A percentile compares a stretch with the other conserved stretches of the same genome.
Evolutionary conservation across 805 yeast genomes (phyloP).

Genomic region (Nakazawaea wickerhamii): DNA sequence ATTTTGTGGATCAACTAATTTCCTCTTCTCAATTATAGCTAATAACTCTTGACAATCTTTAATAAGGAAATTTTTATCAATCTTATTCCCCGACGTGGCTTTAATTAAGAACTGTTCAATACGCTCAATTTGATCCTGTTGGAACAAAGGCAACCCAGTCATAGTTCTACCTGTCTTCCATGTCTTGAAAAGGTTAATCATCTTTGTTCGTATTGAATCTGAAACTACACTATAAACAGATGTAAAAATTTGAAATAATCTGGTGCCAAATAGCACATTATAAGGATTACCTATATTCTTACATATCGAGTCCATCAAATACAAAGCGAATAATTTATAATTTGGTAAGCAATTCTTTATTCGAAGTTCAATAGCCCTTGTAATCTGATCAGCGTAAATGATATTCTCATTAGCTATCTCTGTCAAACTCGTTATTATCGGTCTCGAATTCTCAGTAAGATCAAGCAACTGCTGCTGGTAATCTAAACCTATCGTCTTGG

Average conservation of each 20-base stretch:
- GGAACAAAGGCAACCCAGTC: slow-evolving; percentile 68
- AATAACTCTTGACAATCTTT: slow-evolving; percentile 32
- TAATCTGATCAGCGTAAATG: slow-evolving; percentile 69
- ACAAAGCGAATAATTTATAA: slow-evolving; percentile 79
- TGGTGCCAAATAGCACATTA: slow-evolving; percentile 67
- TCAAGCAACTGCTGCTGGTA: slow-evolving; percentile 67
- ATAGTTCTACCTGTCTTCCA: slow-evolving; percentile 72
- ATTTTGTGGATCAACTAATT: slow-evolving; percentile 26
- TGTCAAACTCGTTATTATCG: slow-evolving; percentile 82
- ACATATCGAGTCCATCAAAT: slow-evolving; percentile 84
- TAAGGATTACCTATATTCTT: slow-evolving; percentile 90
- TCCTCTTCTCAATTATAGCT: slow-evolving; percentile 36
- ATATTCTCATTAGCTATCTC: slow-evolving; percentile 82
- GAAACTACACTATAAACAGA: slow-evolving; percentile 75
- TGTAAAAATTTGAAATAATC: slow-evolving; percentile 64
- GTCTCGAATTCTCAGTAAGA: slow-evolving; percentile 82
- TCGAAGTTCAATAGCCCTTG: slow-evolving; percentile 68
- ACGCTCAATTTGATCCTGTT: slow-evolving; percentile 57
- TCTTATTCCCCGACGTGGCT: slow-evolving; percentile 41
- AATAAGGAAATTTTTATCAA: slow-evolving; percentile 18
- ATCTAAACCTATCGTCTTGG: slow-evolving; percentile 43
- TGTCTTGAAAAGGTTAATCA: slow-evolving; percentile 75
- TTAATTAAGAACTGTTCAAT: slow-evolving; percentile 70
- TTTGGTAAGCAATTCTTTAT: slow-evolving; percentile 74
- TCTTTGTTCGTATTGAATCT: slow-evolving; percentile 65